Evolutionary conservation across 208 protist species (phyloP), one percentile per base, ranked within the genome.

Genomic region (Blastocrithidia nonstop): DNA sequence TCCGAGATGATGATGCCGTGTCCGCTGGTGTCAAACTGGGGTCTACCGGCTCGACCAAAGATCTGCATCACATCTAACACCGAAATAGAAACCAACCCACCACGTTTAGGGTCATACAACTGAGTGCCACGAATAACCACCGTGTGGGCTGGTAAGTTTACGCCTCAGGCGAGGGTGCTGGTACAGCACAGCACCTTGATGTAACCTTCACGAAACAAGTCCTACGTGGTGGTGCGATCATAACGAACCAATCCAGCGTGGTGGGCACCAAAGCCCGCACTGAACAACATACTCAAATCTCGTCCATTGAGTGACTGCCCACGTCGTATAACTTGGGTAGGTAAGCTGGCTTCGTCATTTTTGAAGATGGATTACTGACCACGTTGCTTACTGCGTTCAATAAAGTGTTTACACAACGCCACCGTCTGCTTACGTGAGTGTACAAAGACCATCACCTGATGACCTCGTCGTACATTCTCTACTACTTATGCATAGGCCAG

Each of bases 1-100:
- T 90, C 66, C 0, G 97, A 99, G 38, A 99, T 90, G 45, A 99
- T 97, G 60, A 98, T 96, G 45, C 88, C 96, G 49, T 98, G 89
- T 17, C 97, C 97, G 61, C 61, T 85, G 20, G 82, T 98, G 57
- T 99, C 97, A 54, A 92, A 99, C 69, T 99, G 97, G 46, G 97
- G 97, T 20, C 97, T 76, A 7, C 98, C 98, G 0, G 98, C 98
- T 35, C 98, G 93, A 27, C 98, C 96, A 64, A 99, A 97, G 32
- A 98, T 98, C 61, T 99, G 97, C 93, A 98, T 97, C 22, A 99
- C 95, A 62, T 99, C 97, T 7, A 99, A 71, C n/a, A 98, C 94
- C 33, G 94, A 96, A 25, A 99, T 80, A 35, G 98, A 96, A 1
- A 96, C 88, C 35, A 95, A 90, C 21, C 73, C 71, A 64, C 95